A percentile compares a stretch with the other conserved stretches of the same genome.
Conservation (phyloP, 164 flowering plant genomes). For the Vitis rupestris region DNA sequence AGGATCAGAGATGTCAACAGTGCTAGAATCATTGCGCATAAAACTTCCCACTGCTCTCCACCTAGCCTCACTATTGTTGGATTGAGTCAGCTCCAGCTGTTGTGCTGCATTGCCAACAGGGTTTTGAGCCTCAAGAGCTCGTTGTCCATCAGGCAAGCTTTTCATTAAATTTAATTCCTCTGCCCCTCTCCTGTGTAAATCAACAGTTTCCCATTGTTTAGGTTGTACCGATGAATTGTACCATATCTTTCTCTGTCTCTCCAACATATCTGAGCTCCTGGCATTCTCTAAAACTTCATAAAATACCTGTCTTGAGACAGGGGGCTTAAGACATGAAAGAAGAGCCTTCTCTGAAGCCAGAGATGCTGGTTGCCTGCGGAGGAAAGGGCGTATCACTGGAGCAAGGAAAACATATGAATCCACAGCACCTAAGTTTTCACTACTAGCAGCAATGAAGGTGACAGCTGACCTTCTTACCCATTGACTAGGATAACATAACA, state of each 20-base stretch:
- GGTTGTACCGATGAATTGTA: constrained; percentile 64
- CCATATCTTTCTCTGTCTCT: constrained; percentile 98
- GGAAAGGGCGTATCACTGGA: constrained; percentile 81
- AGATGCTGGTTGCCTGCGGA: constrained; percentile 86
- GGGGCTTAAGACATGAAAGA: constrained; percentile 82
- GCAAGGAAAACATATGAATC: constrained; percentile 92
- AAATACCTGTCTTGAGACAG: constrained; percentile 69
- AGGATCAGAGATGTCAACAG: constrained; percentile 50
- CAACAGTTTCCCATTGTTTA: constrained; percentile 48
- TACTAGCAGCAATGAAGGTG: constrained; percentile 77
- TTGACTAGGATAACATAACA: constrained; percentile 85
- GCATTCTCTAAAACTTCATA: constrained; percentile 74
- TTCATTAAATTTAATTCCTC: constrained; percentile 45
- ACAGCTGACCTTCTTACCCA: constrained; percentile 93
- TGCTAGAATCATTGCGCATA: constrained; percentile 35
- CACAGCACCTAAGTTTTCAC: constrained; percentile 83
- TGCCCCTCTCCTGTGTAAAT: constrained; percentile 39
- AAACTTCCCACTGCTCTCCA: constrained; percentile 49
- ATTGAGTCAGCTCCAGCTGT: constrained; percentile 28
- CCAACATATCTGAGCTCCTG: constrained; percentile 90
- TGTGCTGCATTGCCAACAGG: constrained; percentile 21
- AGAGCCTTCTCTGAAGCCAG: constrained; percentile 77
- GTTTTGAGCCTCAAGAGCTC: constrained; percentile 34
- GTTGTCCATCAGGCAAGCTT: constrained; percentile 51
- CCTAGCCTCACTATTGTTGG: constrained; percentile 44